Base-by-base conservation (phyloP, 352 stramenopile species). In the Phytopythium litorale region DNA sequence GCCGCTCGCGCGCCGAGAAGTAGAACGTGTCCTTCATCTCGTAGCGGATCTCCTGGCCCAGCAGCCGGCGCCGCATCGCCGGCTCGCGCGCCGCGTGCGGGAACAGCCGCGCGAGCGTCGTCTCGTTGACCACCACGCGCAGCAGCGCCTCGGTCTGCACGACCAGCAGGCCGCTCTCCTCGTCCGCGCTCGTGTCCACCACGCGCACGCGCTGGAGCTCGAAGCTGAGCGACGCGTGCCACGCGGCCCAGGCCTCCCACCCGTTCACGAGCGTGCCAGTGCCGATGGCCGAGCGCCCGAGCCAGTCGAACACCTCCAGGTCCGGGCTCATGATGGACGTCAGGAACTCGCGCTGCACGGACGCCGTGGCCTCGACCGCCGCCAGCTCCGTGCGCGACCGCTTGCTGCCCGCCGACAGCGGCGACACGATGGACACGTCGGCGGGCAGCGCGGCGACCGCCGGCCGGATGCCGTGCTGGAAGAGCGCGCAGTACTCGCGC, bases 401-500 rank as follows among this genome's bases (percentile, higher is more conserved):
- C 54, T 79, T 83, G 54, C 68, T 75, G 6, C 63, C 61, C 18
- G n/a, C 33, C 19, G 52, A 30, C 18, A 37, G 21, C 33, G 52
- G n/a, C 15, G 33, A 28, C 52, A 28, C 28, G 12, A 42, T n/a
- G n/a, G 33, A 28, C 23, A 45, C 38, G 38, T 48, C 42, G 18
- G 18, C n/a, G 4, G 18, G 18, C 42, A 19, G 42, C 19, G n/a
- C 58, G 33, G 64, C 43, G 7, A 9, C 8, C 45, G 45, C 53
- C 25, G 49, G 49, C 3, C 49, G 49, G 49, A 86, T 78, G 23
- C 79, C 79, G 40, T 70, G 65, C 40, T 76, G 56, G 60, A 88
- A 88, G n/a, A 88, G 58, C 1, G 63, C 62, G 67, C 75, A 86
- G 62, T 86, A 86, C 62, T 86, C 66, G 7, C 61, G 72, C 23